phyloP scores from a whole-genome alignment of 2,329 filamentous ascomycete genomes.

The Aspergillus unguis region DNA sequence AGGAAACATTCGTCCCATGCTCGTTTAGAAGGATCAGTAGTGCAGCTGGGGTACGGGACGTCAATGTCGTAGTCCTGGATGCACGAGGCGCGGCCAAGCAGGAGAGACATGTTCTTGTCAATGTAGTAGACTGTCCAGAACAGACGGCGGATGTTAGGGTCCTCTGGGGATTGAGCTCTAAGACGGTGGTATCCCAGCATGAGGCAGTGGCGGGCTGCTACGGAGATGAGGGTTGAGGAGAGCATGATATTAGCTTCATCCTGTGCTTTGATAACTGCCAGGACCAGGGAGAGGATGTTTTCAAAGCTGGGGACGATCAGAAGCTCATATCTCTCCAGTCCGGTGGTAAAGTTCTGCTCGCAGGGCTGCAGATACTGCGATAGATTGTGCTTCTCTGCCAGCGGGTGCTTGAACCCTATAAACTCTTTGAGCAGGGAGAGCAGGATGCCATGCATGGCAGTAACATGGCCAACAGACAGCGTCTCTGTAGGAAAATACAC shows the following conservation, averaged over 20 bases:
- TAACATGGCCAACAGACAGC: slow-evolving; percentile 13
- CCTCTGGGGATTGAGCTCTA: slow-evolving; percentile 1
- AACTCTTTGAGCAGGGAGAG: slow-evolving; percentile 22
- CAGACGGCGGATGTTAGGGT: neutral
- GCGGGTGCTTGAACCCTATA: slow-evolving; percentile 8
- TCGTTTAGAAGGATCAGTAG: neutral
- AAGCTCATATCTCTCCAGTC: slow-evolving; percentile 24
- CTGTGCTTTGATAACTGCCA: slow-evolving; percentile 24
- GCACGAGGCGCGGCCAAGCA: neutral
- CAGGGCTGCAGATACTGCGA: slow-evolving; percentile 8
- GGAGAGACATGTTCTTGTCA: slow-evolving; percentile 7
- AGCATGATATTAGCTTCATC: slow-evolving; percentile 18
- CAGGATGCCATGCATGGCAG: slow-evolving; percentile 19
- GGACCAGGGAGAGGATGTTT: slow-evolving; percentile 20
- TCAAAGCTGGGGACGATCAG: slow-evolving; percentile 24
- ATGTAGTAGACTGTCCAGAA: slow-evolving; percentile 7
- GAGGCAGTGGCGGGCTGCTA: slow-evolving; percentile 20
- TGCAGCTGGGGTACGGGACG: neutral
- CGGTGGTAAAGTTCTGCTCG: slow-evolving; percentile 16
- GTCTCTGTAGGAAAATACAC: slow-evolving; percentile 21
- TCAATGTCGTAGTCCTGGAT: slow-evolving; percentile 6
- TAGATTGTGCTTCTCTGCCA: slow-evolving; percentile 17
- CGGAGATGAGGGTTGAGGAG: slow-evolving; percentile 17
- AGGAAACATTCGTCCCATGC: slow-evolving; percentile 3
- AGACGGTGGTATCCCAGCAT: slow-evolving; percentile 22